A percentile compares a stretch with the other conserved stretches of the same genome.
Conservation (phyloP, 441 rosid genomes). For the Manihot esculenta region DNA sequence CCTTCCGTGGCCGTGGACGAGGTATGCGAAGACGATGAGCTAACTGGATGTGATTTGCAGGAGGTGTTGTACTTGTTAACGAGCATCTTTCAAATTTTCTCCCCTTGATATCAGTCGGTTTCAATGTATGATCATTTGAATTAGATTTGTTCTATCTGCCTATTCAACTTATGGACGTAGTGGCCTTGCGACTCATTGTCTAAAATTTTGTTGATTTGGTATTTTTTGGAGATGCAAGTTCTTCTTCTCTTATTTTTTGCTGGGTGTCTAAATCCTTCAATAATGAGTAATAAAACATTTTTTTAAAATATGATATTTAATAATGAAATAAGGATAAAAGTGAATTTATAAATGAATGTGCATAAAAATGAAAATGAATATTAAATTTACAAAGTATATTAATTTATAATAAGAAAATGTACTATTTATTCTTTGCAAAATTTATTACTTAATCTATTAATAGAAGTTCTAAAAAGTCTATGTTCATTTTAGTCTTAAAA, state of each 20-base stretch:
- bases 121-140: neutral
- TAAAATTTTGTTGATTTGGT: neutral
- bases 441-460: too few relatives aligned
- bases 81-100: neutral
- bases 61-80: neutral
- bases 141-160: neutral
- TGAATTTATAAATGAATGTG: too few relatives aligned
- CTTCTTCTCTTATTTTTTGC: conserved; percentile 1
- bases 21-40: conserved; percentile 95
- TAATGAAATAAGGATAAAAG: too few relatives aligned
- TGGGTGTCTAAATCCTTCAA: too few relatives aligned
- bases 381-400: too few relatives aligned
- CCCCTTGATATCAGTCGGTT: neutral
- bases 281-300: too few relatives aligned
- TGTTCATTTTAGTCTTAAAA: too few relatives aligned
- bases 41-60: neutral
- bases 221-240: neutral
- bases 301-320: too few relatives aligned
- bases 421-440: too few relatives aligned
- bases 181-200: neutral
- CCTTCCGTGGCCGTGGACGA: conserved; percentile 84
- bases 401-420: too few relatives aligned
- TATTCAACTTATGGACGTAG: neutral
- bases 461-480: too few relatives aligned
- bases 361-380: too few relatives aligned